Percentiles rank a stretch among this genome's conserved stretches.
phyloP scores from a whole-genome alignment of 495 filamentous ascomycete genomes.

The Aspergillus sparsus region DNA sequence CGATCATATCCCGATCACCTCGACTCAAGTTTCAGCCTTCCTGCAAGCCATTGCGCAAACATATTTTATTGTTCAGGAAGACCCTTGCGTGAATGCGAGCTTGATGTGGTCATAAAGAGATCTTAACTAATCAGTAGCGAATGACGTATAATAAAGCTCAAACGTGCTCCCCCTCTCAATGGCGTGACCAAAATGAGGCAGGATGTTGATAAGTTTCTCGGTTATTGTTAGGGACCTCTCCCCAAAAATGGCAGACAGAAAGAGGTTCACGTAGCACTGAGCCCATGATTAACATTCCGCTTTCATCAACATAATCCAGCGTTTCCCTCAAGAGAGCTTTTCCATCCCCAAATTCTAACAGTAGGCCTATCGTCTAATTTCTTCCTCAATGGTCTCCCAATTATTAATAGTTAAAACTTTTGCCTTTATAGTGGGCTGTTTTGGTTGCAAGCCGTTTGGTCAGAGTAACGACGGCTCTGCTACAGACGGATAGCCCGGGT shows the following conservation, averaged over 20 bases:
- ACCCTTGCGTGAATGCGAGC: neutral
- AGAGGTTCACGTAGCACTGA: neutral
- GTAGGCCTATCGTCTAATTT: too few species aligned
- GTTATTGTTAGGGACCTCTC: neutral
- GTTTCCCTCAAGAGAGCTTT: neutral
- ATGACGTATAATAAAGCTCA: neutral
- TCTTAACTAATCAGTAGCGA: neutral
- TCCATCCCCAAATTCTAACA: neutral
- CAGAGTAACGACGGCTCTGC: neutral
- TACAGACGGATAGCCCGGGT: neutral
- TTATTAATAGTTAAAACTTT: neutral
- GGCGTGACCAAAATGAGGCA: neutral
- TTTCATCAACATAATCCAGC: slow-evolving; percentile 5
- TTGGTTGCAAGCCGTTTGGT: neutral
- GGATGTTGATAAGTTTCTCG: neutral
- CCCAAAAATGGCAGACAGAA: neutral
- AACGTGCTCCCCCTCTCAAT: neutral
- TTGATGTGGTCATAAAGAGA: neutral
- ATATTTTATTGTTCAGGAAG: neutral
- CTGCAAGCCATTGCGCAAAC: neutral
- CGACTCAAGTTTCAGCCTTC: slow-evolving; percentile 3
- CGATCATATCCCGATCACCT: neutral
- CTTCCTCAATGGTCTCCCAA: neutral
- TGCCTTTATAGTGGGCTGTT: neutral
- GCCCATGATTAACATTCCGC: neutral